A percentile compares a stretch with the other conserved stretches of the same genome.
Evolutionary conservation across 2,329 filamentous ascomycete genomes (phyloP).

Genomic region (Blastomyces emzantsi): DNA sequence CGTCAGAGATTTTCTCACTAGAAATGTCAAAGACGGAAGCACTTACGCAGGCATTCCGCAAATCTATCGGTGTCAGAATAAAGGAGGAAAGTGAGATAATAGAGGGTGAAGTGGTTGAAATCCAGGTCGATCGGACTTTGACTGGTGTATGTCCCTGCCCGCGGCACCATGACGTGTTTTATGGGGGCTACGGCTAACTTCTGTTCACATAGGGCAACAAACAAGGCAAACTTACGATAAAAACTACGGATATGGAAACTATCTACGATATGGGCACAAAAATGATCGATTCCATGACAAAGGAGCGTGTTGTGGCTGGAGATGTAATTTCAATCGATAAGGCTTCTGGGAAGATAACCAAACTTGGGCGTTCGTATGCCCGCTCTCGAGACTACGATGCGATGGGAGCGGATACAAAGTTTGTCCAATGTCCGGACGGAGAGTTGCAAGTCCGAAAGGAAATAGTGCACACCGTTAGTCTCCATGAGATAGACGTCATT

Average conservation of each 20-base stretch:
- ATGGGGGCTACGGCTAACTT: neutral
- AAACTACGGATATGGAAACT: constrained; percentile 99
- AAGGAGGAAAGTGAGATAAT: constrained; percentile 99
- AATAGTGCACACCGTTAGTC: constrained; percentile 89
- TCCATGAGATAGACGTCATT: constrained; percentile 99
- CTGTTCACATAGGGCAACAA: constrained; percentile 59
- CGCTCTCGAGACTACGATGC: constrained; percentile 96
- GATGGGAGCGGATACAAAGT: constrained; percentile 97
- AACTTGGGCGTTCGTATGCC: constrained; percentile 89
- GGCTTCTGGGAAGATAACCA: constrained; percentile 94
- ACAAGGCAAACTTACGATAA: constrained; percentile 98
- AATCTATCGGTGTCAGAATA: constrained; percentile 95
- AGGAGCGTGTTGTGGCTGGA: constrained; percentile 97
- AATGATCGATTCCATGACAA: constrained; percentile 99
- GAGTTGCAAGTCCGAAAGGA: constrained; percentile 97
- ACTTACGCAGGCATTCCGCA: constrained; percentile 95
- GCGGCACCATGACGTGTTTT: neutral
- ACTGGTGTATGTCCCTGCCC: constrained; percentile 55
- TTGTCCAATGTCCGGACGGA: constrained; percentile 93
- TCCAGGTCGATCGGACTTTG: constrained; percentile 94
- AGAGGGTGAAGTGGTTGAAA: constrained; percentile 97
- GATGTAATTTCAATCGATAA: constrained; percentile 99
- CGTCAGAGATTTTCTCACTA: constrained; percentile 95
- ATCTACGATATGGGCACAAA: constrained; percentile 99
- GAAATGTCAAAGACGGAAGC: constrained; percentile 99